Percentiles rank a stretch among this genome's conserved stretches.
These are phyloP conservation scores for Turnera subulata DNA, from an alignment of 345 rosid genomes.

Conservation along the genomic window DNA sequence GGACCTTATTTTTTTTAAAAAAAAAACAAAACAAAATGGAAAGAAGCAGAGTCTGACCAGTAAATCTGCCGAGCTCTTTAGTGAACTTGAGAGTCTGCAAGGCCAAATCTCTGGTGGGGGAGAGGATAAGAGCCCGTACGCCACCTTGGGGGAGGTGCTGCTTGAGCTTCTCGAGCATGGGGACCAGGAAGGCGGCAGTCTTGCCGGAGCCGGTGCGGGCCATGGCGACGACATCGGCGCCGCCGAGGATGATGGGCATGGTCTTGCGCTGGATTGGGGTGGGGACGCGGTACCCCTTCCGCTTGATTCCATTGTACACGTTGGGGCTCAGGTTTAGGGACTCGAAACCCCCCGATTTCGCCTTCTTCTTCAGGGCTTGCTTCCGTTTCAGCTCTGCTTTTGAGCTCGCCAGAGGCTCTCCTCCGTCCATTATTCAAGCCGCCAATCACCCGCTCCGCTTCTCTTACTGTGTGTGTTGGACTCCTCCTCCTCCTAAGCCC, in stretches of 20 bases:
- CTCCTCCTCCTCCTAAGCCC: no score
- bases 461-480: no score
- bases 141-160: conserved; percentile 81
- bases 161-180: conserved; percentile 83
- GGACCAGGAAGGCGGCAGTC: conserved; percentile 88
- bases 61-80: conserved; percentile 80
- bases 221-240: conserved; percentile 96
- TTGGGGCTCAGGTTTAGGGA: conserved; percentile 69
- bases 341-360: conserved; percentile 95
- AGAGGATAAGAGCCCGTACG: conserved; percentile 76
- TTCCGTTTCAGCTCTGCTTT: conserved; percentile 66
- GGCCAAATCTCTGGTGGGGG: conserved; percentile 95
- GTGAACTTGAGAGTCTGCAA: conserved; percentile 91
- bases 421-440: background rate
- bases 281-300: conserved; percentile 89
- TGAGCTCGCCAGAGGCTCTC: conserved; percentile 57
- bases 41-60: no score
- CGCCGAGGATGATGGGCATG: conserved; percentile 91
- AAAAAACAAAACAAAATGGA: no score
- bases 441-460: no score
- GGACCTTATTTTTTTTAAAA: no score
- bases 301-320: conserved; percentile 70
- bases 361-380: conserved; percentile 70
- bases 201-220: conserved; percentile 98
- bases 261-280: conserved; percentile 97